Base-by-base conservation (phyloP, 1,284 basidiomycete genomes). In the Sutorius eximius region DNA sequence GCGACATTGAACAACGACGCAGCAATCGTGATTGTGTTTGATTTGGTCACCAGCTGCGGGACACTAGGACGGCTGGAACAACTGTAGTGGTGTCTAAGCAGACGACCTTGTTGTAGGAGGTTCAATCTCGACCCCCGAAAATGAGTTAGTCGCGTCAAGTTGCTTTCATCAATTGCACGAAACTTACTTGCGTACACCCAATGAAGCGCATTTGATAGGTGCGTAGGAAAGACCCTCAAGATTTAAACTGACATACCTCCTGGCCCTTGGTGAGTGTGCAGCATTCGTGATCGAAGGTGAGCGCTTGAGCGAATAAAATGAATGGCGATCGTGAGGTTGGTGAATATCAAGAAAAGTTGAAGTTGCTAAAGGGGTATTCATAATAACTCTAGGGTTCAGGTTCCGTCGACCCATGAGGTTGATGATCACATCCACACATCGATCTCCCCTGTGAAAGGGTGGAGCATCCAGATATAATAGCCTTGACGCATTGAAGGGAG, bases 391-490 rank as follows among this genome's bases (percentile, higher is more conserved):
- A 18, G 11, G 38, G 49, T 18, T 48, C n/a, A 48, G 16, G 24
- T 16, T 32, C 34, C 18, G n/a, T 46, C 11, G 27, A 13, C 24
- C 22, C 27, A 27, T 9, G 33, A 47, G 30, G 30, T n/a, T 36
- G 15, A 16, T 16, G 15, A 29, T 12, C 27, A 22, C 24, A 32
- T 3, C 37, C 49, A 29, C 34, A 18, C 12, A 3, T 27, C 38
- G 27, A 30, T n/a, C 15, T 12, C 29, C 16, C 20, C 20, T 32
- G 48, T 32, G 36, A 38, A 40, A 30, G 30, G 20, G 27, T 18
- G 29, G 33, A 36, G 7, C 37, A 9, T 30, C 16, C 22, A 3
- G 18, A 53, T 67, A 65, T 55, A 66, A 64, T 12, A 45, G 18
- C 16, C 29, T 13, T 11, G 47, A 27, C 1, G 18, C 42, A 38